Conservation (phyloP, 129 eudicot genomes). For the Smallanthus sonchifolius region DNA sequence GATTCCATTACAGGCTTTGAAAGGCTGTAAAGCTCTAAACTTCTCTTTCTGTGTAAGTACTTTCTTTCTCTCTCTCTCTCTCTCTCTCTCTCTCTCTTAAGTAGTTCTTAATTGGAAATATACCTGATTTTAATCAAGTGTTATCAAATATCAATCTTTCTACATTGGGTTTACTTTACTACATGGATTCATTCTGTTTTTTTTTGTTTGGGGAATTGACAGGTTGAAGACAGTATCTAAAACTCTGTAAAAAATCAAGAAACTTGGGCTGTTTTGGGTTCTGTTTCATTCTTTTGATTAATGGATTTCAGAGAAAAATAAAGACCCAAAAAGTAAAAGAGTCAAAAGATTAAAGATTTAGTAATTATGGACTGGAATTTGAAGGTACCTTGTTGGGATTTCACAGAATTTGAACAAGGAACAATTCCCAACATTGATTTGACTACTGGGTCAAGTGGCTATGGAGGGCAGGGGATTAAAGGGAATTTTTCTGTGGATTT, state of each 20-base stretch:
- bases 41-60: conserved; percentile 46
- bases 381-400: conserved; percentile 57
- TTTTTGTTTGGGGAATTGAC: conserved; percentile 16
- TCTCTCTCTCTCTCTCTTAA: conserved; percentile 28
- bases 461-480: conserved; percentile 34
- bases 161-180: conserved; percentile 21
- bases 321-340: conserved; percentile 15
- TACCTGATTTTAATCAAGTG: conserved; percentile 26
- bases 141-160: conserved; percentile 32
- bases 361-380: conserved; percentile 52
- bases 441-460: conserved; percentile 39
- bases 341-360: conserved; percentile 17
- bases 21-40: conserved; percentile 58
- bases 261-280: conserved; percentile 15
- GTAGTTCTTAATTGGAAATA: conserved; percentile 23
- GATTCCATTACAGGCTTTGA: conserved; percentile 49
- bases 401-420: conserved; percentile 46
- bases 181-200: conserved; percentile 12
- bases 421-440: conserved; percentile 38
- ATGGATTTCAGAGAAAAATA: conserved; percentile 21
- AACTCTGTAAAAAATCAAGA: not conserved
- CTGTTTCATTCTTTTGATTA: not conserved
- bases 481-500: conserved; percentile 55
- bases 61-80: conserved; percentile 29
- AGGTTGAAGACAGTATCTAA: conserved; percentile 20